Evolutionary conservation across 164 flowering plant genomes (phyloP).

Genomic region (Cinnamomum micranthum): DNA sequence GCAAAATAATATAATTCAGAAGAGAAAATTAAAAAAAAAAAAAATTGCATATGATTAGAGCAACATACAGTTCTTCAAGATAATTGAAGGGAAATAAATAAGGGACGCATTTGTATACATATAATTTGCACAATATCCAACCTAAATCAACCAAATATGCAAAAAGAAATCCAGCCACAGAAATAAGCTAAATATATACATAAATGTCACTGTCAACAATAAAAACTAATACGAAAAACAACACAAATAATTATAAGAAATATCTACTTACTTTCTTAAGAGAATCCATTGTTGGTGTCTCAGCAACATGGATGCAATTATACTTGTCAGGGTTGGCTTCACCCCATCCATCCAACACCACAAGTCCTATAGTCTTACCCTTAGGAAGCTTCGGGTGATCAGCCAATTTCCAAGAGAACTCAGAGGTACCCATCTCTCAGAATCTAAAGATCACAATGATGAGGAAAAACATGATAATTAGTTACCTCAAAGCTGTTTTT

Average conservation of each 20-base stretch:
- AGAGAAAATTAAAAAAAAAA: too few relatives aligned
- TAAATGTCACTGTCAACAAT: background rate
- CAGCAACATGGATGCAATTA: conserved; percentile 87
- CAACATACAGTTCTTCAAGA: background rate
- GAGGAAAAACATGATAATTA: background rate
- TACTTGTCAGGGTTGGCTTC: conserved; percentile 75
- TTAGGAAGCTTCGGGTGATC: conserved; percentile 92
- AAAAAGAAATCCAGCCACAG: background rate
- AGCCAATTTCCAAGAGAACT: conserved; percentile 62
- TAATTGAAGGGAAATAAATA: background rate
- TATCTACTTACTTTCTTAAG: conserved; percentile 53
- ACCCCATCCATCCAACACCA: conserved; percentile 99
- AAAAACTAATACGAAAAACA: background rate
- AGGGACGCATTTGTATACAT: background rate
- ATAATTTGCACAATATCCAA: background rate
- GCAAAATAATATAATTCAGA: too few relatives aligned
- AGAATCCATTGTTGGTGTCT: conserved; percentile 94
- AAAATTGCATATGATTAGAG: too few relatives aligned
- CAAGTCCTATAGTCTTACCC: conserved; percentile 64
- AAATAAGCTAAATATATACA: background rate
- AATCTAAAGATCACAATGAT: conserved; percentile 5
- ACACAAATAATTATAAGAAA: background rate
- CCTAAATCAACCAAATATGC: background rate
- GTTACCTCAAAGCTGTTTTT: background rate
- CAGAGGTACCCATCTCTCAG: conserved; percentile 60